Conservation (phyloP, 2,329 filamentous ascomycete genomes). For the Chaetomium sp. region DNA sequence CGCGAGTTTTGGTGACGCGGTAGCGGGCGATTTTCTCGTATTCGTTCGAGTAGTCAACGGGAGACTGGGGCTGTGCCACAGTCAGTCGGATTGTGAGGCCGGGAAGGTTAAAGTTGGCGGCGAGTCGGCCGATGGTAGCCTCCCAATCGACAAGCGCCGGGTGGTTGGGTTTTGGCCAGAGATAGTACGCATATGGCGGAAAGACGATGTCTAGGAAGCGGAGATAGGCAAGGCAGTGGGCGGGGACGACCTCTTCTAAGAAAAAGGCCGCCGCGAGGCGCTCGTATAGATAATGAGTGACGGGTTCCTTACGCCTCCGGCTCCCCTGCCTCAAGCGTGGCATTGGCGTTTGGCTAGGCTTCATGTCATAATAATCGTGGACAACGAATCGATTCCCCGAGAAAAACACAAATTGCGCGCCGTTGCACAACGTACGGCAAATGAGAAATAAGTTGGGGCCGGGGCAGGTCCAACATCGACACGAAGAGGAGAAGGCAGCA, state of each 20-base stretch:
- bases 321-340: too few species aligned
- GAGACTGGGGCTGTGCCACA: too few species aligned
- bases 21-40: too few species aligned
- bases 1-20: too few species aligned
- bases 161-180: too few species aligned
- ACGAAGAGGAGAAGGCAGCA: not conserved
- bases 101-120: not conserved
- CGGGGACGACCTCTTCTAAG: conserved; percentile 1
- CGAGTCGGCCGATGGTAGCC: not conserved
- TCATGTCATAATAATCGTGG: not conserved
- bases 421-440: not conserved
- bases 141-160: not conserved
- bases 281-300: not conserved
- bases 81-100: not conserved
- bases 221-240: not conserved
- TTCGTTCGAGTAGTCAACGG: too few species aligned
- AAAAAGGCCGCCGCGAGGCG: conserved; percentile 2
- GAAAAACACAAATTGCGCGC: not conserved
- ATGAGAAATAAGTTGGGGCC: not conserved
- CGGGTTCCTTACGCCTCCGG: not conserved
- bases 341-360: not conserved
- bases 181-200: not conserved
- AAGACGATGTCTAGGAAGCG: not conserved
- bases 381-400: not conserved
- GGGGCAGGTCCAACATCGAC: not conserved